Percentiles rank a stretch among this genome's conserved stretches.
Evolutionary conservation across 2,329 filamentous ascomycete genomes (phyloP).

Genomic region (Ophiosphaerella korrae): DNA sequence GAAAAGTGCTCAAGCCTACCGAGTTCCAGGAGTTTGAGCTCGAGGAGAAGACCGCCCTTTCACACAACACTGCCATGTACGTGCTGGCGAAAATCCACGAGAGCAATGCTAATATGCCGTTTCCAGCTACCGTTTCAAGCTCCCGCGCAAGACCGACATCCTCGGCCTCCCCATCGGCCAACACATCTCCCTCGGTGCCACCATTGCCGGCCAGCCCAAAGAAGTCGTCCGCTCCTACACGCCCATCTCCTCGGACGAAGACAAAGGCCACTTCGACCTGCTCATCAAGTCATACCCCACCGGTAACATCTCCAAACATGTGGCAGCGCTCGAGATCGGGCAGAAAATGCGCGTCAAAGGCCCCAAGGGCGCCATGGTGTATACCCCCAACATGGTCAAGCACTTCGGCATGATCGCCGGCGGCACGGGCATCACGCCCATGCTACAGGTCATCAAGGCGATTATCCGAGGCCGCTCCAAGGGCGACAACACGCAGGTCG

Average conservation of each 20-base stretch:
- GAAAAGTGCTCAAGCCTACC: constrained; percentile 82
- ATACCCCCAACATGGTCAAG: constrained; percentile 94
- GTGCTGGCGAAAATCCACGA: constrained; percentile 29
- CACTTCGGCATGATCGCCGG: constrained; percentile 98
- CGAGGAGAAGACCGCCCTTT: constrained; percentile 91
- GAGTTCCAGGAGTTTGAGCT: constrained; percentile 92
- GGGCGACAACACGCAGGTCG: constrained; percentile 85
- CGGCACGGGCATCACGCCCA: constrained; percentile 96
- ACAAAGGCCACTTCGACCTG: constrained; percentile 88
- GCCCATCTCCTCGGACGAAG: constrained; percentile 48
- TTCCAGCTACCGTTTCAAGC: constrained; percentile 83
- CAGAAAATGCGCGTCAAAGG: constrained; percentile 83
- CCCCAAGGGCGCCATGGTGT: constrained; percentile 97
- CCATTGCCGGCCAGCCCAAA: constrained; percentile 50
- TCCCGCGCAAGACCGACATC: constrained; percentile 77
- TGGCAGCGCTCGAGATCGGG: constrained; percentile 81
- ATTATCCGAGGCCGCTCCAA: constrained; percentile 76
- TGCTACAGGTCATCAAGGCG: constrained; percentile 94
- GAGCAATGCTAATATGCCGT: constrained; percentile 7
- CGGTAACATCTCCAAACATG: constrained; percentile 94
- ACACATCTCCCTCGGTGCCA: constrained; percentile 90
- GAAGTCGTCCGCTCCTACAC: constrained; percentile 51
- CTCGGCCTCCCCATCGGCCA: constrained; percentile 97
- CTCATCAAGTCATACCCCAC: constrained; percentile 98
- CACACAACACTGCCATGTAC: constrained; percentile 97